A percentile compares a stretch with the other conserved stretches of the same genome.
phyloP scores from a whole-genome alignment of 176 grass and related monocot genomes.

The Coix lacrymajobi region DNA sequence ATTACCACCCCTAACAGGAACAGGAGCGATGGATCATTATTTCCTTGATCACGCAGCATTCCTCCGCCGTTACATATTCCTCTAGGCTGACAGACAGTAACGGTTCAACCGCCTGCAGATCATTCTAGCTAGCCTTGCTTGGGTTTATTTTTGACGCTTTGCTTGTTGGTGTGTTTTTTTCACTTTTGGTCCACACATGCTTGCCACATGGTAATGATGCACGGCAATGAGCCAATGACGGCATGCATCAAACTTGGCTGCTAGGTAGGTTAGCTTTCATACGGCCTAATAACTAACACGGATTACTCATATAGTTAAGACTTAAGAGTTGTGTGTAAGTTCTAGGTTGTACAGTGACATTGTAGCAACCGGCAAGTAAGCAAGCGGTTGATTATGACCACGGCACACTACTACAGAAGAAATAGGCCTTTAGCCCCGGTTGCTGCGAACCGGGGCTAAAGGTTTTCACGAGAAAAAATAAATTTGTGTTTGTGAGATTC shows the following conservation, averaged over 20 bases:
- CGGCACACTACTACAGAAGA: no score
- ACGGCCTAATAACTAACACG: background rate
- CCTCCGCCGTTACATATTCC: background rate
- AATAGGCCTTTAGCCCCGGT: no score
- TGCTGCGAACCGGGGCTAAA: no score
- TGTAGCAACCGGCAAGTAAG: background rate
- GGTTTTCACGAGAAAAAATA: no score
- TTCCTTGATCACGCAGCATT: background rate
- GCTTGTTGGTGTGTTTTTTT: background rate
- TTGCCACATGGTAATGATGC: constrained; percentile 30
- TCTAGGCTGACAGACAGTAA: constrained; percentile 3
- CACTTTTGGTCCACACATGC: constrained; percentile 8
- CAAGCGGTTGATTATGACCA: background rate
- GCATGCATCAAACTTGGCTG: background rate
- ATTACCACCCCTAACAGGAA: no score
- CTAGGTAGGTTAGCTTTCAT: background rate
- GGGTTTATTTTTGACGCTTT: background rate
- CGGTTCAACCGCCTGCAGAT: constrained; percentile 9
- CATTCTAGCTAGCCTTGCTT: background rate
- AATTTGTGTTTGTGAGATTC: no score
- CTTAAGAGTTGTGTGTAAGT: background rate
- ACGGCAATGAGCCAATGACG: no score
- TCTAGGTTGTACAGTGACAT: background rate
- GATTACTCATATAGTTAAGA: background rate
- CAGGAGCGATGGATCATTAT: background rate